These are phyloP conservation scores for Rossbeevera mucosa DNA, from an alignment of 768 basidiomycete genomes.

Conservation along the genomic window DNA sequence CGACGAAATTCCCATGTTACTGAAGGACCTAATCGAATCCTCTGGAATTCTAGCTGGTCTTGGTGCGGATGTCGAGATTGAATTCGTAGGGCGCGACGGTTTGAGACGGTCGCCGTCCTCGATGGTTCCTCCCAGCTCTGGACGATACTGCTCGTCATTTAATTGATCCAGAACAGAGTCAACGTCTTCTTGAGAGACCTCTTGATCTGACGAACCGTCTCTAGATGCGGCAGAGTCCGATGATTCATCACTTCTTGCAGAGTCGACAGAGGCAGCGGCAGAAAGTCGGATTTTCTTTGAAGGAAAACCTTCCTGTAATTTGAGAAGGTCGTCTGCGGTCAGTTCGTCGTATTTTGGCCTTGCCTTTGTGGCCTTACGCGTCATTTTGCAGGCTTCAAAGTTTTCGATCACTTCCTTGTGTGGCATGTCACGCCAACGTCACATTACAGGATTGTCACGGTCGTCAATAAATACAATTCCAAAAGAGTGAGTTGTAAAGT, in stretches of 20 bases:
- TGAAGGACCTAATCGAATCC: conserved; percentile 38
- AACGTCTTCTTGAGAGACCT: conserved; percentile 9
- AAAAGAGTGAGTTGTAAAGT: too few relatives aligned
- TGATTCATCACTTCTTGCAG: background rate
- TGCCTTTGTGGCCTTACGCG: conserved; percentile 6
- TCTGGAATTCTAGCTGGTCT: conserved; percentile 5
- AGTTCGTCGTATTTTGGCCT: conserved; percentile 20
- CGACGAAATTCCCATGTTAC: conserved; percentile 54
- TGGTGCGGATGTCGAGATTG: conserved; percentile 9
- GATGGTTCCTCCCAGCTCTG: background rate
- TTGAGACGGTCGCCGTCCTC: conserved; percentile 18
- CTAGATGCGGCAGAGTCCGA: conserved; percentile 6
- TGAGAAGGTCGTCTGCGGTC: conserved; percentile 46
- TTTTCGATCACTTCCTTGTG: too few relatives aligned
- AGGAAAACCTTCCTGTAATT: conserved; percentile 39
- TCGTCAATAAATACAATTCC: too few relatives aligned
- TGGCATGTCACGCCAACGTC: background rate
- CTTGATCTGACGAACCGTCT: conserved; percentile 19
- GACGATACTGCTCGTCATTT: background rate
- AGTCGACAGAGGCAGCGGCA: background rate
- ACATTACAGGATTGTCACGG: too few relatives aligned
- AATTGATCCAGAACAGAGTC: conserved; percentile 8
- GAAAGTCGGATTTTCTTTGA: conserved; percentile 33
- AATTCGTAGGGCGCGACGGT: conserved; percentile 18
- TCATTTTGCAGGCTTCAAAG: background rate